Percentiles rank a stretch among this genome's conserved stretches.
Evolutionary conservation across 345 rosid species (phyloP).

Genomic region (Erysimum cheiranthoides): DNA sequence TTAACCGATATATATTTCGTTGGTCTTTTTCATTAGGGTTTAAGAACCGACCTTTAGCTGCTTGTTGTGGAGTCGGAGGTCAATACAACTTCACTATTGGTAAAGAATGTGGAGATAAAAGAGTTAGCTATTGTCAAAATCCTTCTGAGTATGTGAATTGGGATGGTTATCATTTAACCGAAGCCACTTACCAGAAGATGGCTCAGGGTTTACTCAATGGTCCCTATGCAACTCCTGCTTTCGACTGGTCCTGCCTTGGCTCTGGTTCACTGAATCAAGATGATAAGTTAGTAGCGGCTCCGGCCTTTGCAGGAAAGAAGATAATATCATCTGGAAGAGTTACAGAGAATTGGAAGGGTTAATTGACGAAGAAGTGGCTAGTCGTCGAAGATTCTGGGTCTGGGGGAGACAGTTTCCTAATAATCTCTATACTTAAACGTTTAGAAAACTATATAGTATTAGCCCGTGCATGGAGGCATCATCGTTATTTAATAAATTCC

Average conservation of each 20-base stretch:
- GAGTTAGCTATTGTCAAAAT: constrained; percentile 38
- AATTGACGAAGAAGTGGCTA: too few species aligned
- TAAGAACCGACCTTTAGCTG: constrained; percentile 31
- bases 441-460: too few species aligned
- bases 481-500: too few species aligned
- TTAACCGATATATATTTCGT: not conserved
- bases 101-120: constrained; percentile 36
- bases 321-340: not conserved
- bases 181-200: constrained; percentile 27
- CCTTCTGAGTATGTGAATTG: constrained; percentile 52
- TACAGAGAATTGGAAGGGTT: too few species aligned
- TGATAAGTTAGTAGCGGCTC: not conserved
- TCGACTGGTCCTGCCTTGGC: constrained; percentile 37
- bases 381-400: too few species aligned
- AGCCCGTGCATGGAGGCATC: too few species aligned
- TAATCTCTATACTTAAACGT: too few species aligned
- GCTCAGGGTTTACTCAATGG: constrained; percentile 36
- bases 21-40: constrained; percentile 39
- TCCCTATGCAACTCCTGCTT: constrained; percentile 39
- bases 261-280: not conserved
- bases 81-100: constrained; percentile 48
- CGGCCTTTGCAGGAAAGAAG: not conserved
- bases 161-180: constrained; percentile 55
- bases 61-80: constrained; percentile 59
- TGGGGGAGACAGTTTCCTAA: too few species aligned